Percentiles rank a stretch among this genome's conserved stretches.
phyloP scores from a whole-genome alignment of 768 basidiomycete genomes.

The Amanita phalloides region DNA sequence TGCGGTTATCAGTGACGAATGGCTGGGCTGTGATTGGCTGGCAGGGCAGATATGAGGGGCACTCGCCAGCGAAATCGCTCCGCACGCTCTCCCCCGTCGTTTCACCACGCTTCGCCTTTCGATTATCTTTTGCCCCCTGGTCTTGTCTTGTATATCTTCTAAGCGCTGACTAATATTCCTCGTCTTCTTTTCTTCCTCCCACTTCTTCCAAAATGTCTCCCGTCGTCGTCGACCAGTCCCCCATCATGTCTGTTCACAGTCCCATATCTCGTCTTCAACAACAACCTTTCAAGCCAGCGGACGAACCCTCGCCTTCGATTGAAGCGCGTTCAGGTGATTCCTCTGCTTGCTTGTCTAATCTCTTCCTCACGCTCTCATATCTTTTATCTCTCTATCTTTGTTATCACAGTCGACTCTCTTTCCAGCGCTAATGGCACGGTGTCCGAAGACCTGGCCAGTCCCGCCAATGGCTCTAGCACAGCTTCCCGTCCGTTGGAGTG shows the following conservation, averaged over 20 bases:
- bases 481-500: conserved; percentile 38
- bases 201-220: conserved; percentile 32
- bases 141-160: conserved; percentile 11
- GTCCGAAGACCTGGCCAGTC: conserved; percentile 16
- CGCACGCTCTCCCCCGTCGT: conserved; percentile 7
- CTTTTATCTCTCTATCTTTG: conserved; percentile 4
- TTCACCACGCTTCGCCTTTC: conserved; percentile 11
- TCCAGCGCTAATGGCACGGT: conserved; percentile 8
- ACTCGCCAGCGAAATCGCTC: not conserved
- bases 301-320: conserved; percentile 11
- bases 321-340: conserved; percentile 18
- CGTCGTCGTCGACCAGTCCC: conserved; percentile 41
- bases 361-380: not conserved
- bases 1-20: conserved; percentile 18
- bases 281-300: conserved; percentile 19
- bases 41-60: conserved; percentile 9
- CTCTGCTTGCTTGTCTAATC: conserved; percentile 4
- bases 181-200: not conserved
- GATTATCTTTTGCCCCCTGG: conserved; percentile 7
- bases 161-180: not conserved
- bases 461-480: conserved; percentile 14
- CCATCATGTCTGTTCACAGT: conserved; percentile 39
- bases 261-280: conserved; percentile 34
- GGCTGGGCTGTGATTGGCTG: conserved; percentile 22
- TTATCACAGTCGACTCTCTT: not conserved